A percentile compares a stretch with the other conserved stretches of the same genome.
Conservation (phyloP, 2,329 filamentous ascomycete species). For the Colletotrichum sojae region DNA sequence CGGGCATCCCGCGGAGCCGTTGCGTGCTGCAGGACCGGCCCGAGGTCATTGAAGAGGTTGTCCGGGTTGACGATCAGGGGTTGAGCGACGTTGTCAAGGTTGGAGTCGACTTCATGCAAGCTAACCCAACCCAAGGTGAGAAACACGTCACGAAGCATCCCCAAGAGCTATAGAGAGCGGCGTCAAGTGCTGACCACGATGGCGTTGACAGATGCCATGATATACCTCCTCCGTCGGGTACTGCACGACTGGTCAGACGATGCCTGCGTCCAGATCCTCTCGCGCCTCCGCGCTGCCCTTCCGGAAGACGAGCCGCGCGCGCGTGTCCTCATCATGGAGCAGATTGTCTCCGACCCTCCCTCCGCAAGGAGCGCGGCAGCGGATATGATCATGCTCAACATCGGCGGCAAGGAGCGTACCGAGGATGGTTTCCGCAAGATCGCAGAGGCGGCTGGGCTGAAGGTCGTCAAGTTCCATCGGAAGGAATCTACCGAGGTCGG, state of each 20-base stretch:
- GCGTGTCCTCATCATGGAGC: slow-evolving; percentile 24
- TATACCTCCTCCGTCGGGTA: slow-evolving; percentile 53
- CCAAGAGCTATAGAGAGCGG: too few species aligned
- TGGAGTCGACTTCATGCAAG: slow-evolving; percentile 47
- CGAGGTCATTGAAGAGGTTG: slow-evolving; percentile 47
- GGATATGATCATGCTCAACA: slow-evolving; percentile 29
- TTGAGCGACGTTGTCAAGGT: slow-evolving; percentile 43
- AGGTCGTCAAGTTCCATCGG: slow-evolving; percentile 13
- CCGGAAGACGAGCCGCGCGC: slow-evolving; percentile 17
- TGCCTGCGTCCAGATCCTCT: slow-evolving; percentile 46
- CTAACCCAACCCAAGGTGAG: slow-evolving; percentile 16
- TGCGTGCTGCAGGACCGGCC: slow-evolving; percentile 50
- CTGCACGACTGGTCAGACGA: slow-evolving; percentile 55
- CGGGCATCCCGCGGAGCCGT: slow-evolving; percentile 44
- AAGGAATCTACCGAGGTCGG: slow-evolving; percentile 10
- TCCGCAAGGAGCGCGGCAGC: slow-evolving; percentile 5
- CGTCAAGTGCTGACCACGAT: not conserved
- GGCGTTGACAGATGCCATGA: slow-evolving; percentile 47
- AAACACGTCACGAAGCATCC: not conserved
- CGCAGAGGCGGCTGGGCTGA: slow-evolving; percentile 6
- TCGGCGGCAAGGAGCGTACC: slow-evolving; percentile 28
- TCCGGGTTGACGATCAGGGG: slow-evolving; percentile 31
- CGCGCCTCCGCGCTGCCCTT: slow-evolving; percentile 47
- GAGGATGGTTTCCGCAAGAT: slow-evolving; percentile 13
- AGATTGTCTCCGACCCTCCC: slow-evolving; percentile 1